These are phyloP conservation scores for Mycena latifolia DNA, from an alignment of 768 basidiomycete genomes.

Conservation along the genomic window DNA sequence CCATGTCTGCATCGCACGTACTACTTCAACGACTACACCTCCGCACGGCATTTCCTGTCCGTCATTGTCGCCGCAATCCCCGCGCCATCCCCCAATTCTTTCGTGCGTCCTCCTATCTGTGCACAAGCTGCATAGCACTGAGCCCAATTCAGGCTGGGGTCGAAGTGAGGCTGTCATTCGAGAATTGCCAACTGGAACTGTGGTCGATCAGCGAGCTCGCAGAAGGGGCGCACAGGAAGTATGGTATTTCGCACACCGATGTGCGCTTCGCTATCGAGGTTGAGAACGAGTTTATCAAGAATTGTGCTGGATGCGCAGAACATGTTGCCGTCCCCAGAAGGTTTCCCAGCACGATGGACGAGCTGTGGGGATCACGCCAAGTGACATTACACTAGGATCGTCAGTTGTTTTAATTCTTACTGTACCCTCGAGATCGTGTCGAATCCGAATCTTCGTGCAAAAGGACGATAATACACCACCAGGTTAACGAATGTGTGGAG, in stretches of 20 bases:
- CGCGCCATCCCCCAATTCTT: neutral
- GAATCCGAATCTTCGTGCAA: too few relatives aligned
- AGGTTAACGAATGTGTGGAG: neutral
- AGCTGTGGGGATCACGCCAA: too few relatives aligned
- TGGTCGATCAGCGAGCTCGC: neutral
- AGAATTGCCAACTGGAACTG: neutral
- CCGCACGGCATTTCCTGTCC: neutral
- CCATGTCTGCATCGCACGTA: neutral
- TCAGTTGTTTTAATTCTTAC: too few relatives aligned
- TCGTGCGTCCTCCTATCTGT: neutral
- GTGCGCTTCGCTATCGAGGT: neutral
- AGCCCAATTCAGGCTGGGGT: too few relatives aligned
- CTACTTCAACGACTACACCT: neutral
- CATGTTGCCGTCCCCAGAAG: too few relatives aligned
- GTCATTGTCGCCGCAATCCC: neutral
- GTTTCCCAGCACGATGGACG: too few relatives aligned
- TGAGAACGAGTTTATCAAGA: neutral
- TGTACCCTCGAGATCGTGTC: too few relatives aligned
- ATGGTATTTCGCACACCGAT: neutral
- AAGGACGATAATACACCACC: too few relatives aligned
- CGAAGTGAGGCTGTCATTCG: neutral
- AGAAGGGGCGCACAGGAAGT: neutral
- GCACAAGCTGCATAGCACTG: too few relatives aligned
- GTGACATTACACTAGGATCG: too few relatives aligned
- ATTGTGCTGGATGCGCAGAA: too few relatives aligned